Evolutionary conservation across 192 early-diverging fungal species (phyloP).

Genomic region (Rhizophagus sp.): DNA sequence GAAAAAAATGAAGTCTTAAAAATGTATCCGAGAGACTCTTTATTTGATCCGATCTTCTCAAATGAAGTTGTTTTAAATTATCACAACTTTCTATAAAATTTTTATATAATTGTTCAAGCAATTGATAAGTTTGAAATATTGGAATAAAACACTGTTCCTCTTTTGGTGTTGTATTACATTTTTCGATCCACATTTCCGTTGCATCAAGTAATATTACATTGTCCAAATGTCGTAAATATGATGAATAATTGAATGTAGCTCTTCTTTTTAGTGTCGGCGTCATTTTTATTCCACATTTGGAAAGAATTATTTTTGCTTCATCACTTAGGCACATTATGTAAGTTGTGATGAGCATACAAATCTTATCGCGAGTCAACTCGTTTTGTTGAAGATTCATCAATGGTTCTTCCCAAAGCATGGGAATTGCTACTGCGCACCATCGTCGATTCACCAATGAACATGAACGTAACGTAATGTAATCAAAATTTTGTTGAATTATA

Average conservation of each 20-base stretch:
- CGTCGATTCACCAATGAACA: not conserved
- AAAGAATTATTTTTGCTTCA: not conserved
- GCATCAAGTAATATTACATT: not conserved
- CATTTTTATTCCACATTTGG: not conserved
- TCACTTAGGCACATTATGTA: not conserved
- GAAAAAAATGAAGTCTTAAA: not conserved
- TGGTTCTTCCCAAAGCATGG: not conserved
- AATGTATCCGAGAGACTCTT: not conserved
- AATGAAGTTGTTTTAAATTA: not conserved
- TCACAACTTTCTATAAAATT: not conserved
- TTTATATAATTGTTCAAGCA: not conserved
- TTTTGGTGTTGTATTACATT: not conserved
- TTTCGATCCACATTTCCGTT: not conserved
- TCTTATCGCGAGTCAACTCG: not conserved
- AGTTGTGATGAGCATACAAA: not conserved
- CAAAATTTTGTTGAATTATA: not conserved
- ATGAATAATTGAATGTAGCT: not conserved
- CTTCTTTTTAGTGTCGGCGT: not conserved
- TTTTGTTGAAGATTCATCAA: not conserved
- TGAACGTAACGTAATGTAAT: not conserved
- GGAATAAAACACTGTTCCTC: not conserved
- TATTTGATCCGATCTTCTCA: not conserved
- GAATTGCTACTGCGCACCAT: not conserved
- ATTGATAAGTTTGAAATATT: not conserved
- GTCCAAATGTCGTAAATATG: not conserved